Base-by-base conservation (phyloP, 805 yeast genomes). In the Lipomyces spencermartinsiae region DNA sequence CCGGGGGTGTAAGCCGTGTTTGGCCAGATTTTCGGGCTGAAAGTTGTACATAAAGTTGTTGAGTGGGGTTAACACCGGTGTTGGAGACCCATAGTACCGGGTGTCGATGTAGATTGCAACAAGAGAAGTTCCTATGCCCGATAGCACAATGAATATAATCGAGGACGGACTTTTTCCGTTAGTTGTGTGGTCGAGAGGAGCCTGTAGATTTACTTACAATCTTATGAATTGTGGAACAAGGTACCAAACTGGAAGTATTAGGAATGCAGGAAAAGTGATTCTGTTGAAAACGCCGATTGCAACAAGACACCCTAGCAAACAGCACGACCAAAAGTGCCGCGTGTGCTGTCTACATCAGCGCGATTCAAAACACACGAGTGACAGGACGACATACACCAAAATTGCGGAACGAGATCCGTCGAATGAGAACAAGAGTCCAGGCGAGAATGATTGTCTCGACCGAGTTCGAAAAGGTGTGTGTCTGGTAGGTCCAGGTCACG, bases 381-480 rank as follows among this genome's bases (percentile, higher is more conserved):
- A 12, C 31, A 51, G 12, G 10, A 35, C 29, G 22, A 25, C 64
- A 22, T 64, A 61, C 67, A 5, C 65, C 67, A 22, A 64, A 67
- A 51, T 61, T 67, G 10, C 66, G 61, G n/a, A 57, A 37, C 51
- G 72, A 62, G 16, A 69, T 58, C 8, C 71, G 71, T 72, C 79
- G 73, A 53, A 89, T 82, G 37, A 88, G 76, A 67, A 83, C 84
- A 6, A 90, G 74, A 16, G 83, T 76, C 72, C 85, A 76, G 25
- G 89, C 72, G 9, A 90, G 79, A 55, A 89, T 58, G 14, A 81
- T 70, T 0, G 84, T 80, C 63, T 95, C 99, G 1, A 91, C 75
- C 29, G 93, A 86, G 76, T 95, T 95, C n/a, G 97, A 91, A 74
- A 95, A 91, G 0, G 96, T 87, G 76, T 93, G 98, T 0, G 91